A percentile compares a stretch with the other conserved stretches of the same genome.
Evolutionary conservation across 208 protist genomes (phyloP).

Genomic region (Naegleria gruberi): DNA sequence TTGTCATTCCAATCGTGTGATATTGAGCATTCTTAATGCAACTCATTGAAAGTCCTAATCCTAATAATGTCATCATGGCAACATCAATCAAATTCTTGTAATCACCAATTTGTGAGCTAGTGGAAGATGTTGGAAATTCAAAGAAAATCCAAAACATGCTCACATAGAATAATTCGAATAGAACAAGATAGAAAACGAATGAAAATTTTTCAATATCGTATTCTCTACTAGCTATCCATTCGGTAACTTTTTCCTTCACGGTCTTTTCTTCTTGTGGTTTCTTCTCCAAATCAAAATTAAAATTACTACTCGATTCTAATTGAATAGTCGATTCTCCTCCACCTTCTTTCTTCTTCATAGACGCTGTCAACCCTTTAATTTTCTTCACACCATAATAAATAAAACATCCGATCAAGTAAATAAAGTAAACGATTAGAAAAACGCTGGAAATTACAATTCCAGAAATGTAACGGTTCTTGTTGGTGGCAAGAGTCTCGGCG

Average conservation of each 20-base stretch:
- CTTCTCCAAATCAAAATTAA: background rate
- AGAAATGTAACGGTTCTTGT: background rate
- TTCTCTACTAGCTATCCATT: background rate
- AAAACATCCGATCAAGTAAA: background rate
- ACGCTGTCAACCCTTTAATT: background rate
- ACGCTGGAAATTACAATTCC: background rate
- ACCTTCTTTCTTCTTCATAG: background rate
- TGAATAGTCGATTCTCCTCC: too few species aligned
- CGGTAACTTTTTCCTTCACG: background rate
- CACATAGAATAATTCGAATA: background rate
- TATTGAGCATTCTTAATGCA: slow-evolving; percentile 25
- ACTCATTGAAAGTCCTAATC: slow-evolving; percentile 43
- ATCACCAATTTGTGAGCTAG: background rate
- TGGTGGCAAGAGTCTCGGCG: background rate
- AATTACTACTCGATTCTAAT: too few species aligned
- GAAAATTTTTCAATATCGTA: background rate
- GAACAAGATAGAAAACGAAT: background rate
- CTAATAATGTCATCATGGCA: slow-evolving; percentile 36
- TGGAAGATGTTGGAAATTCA: background rate
- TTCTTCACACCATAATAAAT: background rate
- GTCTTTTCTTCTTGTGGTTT: background rate
- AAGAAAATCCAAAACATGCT: background rate
- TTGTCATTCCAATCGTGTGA: slow-evolving; percentile 24
- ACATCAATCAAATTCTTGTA: slow-evolving; percentile 27
- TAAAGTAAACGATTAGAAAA: background rate